Conservation (phyloP, 352 stramenopile genomes). For the Salisapilia sapeloensis region DNA sequence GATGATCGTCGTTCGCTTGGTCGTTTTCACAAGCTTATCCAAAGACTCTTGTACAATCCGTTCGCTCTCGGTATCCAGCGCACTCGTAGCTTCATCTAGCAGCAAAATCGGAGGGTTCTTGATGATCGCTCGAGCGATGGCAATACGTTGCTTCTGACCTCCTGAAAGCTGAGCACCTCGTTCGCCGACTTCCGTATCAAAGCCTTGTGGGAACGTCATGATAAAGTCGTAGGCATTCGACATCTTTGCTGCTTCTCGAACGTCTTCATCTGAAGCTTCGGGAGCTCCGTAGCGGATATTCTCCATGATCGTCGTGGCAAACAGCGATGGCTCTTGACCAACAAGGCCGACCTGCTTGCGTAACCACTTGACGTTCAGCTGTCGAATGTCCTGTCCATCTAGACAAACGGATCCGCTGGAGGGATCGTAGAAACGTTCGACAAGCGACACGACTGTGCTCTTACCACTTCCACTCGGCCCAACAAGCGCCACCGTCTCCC, state of each 20-base stretch:
- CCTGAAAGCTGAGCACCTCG: constrained; percentile 76
- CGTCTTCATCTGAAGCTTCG: constrained; percentile 44
- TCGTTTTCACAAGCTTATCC: constrained; percentile 20
- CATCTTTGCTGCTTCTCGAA: constrained; percentile 40
- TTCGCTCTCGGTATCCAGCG: constrained; percentile 71
- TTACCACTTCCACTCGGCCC: constrained; percentile 27
- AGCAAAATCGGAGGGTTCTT: constrained; percentile 79
- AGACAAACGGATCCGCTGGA: constrained; percentile 9
- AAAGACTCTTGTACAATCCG: constrained; percentile 67
- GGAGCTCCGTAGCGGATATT: constrained; percentile 66
- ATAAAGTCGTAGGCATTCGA: constrained; percentile 90
- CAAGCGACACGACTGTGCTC: constrained; percentile 21
- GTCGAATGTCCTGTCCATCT: constrained; percentile 22
- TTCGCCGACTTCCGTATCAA: constrained; percentile 81
- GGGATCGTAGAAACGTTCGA: constrained; percentile 32
- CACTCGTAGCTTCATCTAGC: constrained; percentile 83
- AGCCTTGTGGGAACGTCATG: constrained; percentile 70
- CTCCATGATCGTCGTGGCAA: constrained; percentile 50
- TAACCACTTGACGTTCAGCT: constrained; percentile 33
- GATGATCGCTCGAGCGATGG: constrained; percentile 86
- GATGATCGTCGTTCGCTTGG: constrained; percentile 70
- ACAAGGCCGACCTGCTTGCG: constrained; percentile 68
- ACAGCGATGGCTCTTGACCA: constrained; percentile 83
- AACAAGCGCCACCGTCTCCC: constrained; percentile 23
- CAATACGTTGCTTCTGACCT: constrained; percentile 88